Evolutionary conservation across 148 eudicot genomes (phyloP), one percentile per base, ranked within the genome.

Genomic region (Rhododendron henanense): DNA sequence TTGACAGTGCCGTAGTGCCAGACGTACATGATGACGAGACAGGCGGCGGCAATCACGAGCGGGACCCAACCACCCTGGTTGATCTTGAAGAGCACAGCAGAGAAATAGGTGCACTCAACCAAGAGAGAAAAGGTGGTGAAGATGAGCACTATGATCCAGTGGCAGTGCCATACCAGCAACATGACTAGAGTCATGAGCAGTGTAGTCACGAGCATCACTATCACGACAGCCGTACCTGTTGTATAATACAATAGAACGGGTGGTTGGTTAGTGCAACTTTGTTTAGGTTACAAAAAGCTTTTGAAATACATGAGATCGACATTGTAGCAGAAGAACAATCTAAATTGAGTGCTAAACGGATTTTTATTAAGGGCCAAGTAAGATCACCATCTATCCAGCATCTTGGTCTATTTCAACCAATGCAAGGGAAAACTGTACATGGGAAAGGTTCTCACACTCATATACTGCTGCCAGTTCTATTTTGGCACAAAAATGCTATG

Each of bases 41-140:
- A 94, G 80, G 91, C 94, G 2, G 92, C 98, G 3, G 99, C 94
- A 9, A 97, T 95, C 67, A 91, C 99, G 10, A 97, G 96, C 1
- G 99, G 99, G 81, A 95, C 98, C 99, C 99, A 97, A 35, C 99
- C 99, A 15, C 99, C 99, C 87, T 97, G 99, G 86, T 94, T 93
- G 23, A 97, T 80, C 90, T 97, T 97, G 91, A 97, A 93, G 33
- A 97, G 94, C 18, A 97, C 96, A 1, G 98, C 98, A 0, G 98
- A 95, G 92, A 97, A 95, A 89, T 95, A 97, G 6, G 94, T 97
- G 67, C 94, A 88, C 77, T 97, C 99, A 44, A 95, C 94, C 51
- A 92, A 15, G 25, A 97, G 91, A 48, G 99, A 97, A 10, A 94
- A 86, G 89, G 84, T 84, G 14, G 99, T 93, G 93, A 97, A 97